Evolutionary conservation across 441 rosid species (phyloP).

Genomic region (Metrosideros polymorpha): DNA sequence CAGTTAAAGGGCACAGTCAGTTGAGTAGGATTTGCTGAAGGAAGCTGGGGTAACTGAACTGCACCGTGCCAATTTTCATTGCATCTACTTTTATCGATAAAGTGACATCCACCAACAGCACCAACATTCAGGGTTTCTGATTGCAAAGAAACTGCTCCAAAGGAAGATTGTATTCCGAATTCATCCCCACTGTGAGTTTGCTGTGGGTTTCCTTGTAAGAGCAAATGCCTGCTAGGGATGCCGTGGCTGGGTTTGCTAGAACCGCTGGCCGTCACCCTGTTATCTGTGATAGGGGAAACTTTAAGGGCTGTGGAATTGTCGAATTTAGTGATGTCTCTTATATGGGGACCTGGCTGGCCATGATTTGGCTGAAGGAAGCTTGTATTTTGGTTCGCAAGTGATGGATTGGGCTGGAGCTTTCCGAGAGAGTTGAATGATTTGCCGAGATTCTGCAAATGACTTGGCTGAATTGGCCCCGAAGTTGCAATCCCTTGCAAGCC

Average conservation of each 20-base stretch:
- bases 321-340: not conserved
- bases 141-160: constrained; percentile 26
- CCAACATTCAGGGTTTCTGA: constrained; percentile 29
- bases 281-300: not conserved
- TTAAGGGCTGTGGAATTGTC: not conserved
- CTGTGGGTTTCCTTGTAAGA: constrained; percentile 17
- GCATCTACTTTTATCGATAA: constrained; percentile 33
- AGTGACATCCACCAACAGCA: constrained; percentile 25
- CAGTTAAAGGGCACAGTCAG: constrained; percentile 19
- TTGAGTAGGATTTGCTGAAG: constrained; percentile 29
- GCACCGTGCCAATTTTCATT: constrained; percentile 35
- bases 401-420: constrained; percentile 2
- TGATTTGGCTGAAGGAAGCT: constrained; percentile 32
- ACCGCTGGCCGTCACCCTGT: not conserved
- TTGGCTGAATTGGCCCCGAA: constrained; percentile 44
- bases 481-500: constrained; percentile 58
- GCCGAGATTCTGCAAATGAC: constrained; percentile 31
- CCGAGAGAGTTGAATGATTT: constrained; percentile 23
- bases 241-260: not conserved
- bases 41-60: constrained; percentile 28
- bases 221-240: not conserved
- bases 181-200: constrained; percentile 21
- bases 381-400: constrained; percentile 18
- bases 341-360: not conserved
- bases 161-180: constrained; percentile 40